A percentile compares a stretch with the other conserved stretches of the same genome.
Evolutionary conservation across 139 green algal species (phyloP).

Genomic region (Coccomyxa sp.): DNA sequence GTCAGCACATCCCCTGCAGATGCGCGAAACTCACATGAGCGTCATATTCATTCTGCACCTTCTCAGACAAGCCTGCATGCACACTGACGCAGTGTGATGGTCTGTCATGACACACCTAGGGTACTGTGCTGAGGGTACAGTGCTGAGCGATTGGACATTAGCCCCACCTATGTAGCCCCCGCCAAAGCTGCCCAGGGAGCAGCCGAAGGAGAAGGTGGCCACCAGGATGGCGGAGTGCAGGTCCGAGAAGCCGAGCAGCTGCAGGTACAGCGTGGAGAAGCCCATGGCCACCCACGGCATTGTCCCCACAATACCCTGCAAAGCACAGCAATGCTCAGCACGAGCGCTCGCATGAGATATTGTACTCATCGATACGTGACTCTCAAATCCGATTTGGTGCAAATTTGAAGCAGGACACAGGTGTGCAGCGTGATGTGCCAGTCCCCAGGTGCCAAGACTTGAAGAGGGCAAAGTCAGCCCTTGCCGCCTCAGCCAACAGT

Average conservation of each 20-base stretch:
- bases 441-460: too few species aligned
- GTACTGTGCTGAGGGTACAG: background rate
- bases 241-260: conserved; percentile 73
- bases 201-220: conserved; percentile 36
- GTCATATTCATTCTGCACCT: too few species aligned
- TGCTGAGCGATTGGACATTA: too few species aligned
- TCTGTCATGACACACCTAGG: background rate
- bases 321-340: background rate
- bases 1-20: conserved; percentile 17
- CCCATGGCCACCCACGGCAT: conserved; percentile 81
- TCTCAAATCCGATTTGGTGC: too few species aligned
- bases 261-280: conserved; percentile 78
- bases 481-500: background rate
- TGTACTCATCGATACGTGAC: too few species aligned
- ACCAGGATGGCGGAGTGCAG: conserved; percentile 16
- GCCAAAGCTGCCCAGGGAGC: conserved; percentile 43
- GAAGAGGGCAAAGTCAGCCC: background rate
- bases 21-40: too few species aligned
- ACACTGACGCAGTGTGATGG: background rate
- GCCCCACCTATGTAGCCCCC: conserved; percentile 58
- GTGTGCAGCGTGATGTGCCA: too few species aligned
- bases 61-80: background rate
- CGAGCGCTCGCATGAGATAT: background rate
- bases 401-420: too few species aligned
- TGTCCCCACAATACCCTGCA: conserved; percentile 79